Evolutionary conservation across 805 yeast species (phyloP).

Genomic region (Saccharomycopsis selenospora): DNA sequence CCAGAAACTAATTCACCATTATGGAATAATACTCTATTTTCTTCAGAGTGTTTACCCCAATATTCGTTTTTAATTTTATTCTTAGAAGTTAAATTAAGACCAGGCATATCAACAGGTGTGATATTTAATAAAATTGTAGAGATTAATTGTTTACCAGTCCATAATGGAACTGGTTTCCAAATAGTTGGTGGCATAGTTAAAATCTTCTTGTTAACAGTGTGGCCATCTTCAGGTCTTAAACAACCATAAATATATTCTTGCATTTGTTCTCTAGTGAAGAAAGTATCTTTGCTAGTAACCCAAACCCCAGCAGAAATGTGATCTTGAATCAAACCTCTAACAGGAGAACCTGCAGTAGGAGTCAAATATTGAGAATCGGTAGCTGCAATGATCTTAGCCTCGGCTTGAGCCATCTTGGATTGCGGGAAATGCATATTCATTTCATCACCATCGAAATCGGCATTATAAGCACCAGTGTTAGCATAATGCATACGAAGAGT

Average conservation of each 20-base stretch:
- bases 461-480: constrained; percentile 97
- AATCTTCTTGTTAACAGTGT: constrained; percentile 62
- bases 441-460: constrained; percentile 99
- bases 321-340: constrained; percentile 98
- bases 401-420: constrained; percentile 94
- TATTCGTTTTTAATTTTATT: constrained; percentile 91
- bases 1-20: constrained; percentile 88
- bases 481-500: constrained; percentile 96
- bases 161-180: constrained; percentile 76
- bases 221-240: constrained; percentile 96
- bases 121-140: constrained; percentile 86
- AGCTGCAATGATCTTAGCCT: constrained; percentile 89
- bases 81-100: constrained; percentile 73
- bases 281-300: constrained; percentile 89
- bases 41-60: constrained; percentile 83
- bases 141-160: constrained; percentile 98
- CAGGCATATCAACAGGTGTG: constrained; percentile 83
- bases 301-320: constrained; percentile 99
- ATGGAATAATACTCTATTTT: constrained; percentile 77
- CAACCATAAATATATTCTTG: constrained; percentile 93
- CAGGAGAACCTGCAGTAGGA: constrained; percentile 97
- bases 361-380: constrained; percentile 97
- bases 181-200: constrained; percentile 86
- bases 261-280: constrained; percentile 84
- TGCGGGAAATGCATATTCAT: constrained; percentile 99